A percentile compares a stretch with the other conserved stretches of the same genome.
Conservation (phyloP, 768 basidiomycete genomes). For the Russula compacta region DNA sequence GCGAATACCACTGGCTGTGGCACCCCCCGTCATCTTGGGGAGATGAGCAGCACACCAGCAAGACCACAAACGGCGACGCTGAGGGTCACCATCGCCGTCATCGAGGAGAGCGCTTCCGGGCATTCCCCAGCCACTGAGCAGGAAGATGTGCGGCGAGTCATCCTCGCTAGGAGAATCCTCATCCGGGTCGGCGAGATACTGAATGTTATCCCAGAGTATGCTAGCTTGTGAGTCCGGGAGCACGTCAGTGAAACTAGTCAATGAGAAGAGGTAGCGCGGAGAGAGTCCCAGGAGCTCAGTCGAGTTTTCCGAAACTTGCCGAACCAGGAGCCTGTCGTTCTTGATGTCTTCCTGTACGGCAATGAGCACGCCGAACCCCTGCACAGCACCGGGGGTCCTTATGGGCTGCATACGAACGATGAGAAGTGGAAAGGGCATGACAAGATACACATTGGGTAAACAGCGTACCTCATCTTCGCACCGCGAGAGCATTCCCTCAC, state of each 20-base stretch:
- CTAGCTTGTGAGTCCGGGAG: slow-evolving; percentile 58
- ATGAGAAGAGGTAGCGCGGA: slow-evolving; percentile 57
- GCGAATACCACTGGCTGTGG: slow-evolving; percentile 4
- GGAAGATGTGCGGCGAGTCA: slow-evolving; percentile 56
- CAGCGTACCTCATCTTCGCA: slow-evolving; percentile 64
- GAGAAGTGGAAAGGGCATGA: neutral
- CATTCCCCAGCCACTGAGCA: slow-evolving; percentile 61
- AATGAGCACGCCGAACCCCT: slow-evolving; percentile 76
- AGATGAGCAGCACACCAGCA: slow-evolving; percentile 66
- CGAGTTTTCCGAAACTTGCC: slow-evolving; percentile 80
- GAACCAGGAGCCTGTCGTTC: slow-evolving; percentile 44
- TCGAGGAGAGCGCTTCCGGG: slow-evolving; percentile 41
- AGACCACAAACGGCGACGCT: slow-evolving; percentile 43
- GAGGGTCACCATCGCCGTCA: slow-evolving; percentile 23
- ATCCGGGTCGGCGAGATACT: slow-evolving; percentile 50
- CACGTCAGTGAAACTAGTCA: slow-evolving; percentile 64
- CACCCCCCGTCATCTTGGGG: slow-evolving; percentile 25
- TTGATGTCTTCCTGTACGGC: slow-evolving; percentile 55
- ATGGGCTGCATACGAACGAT: slow-evolving; percentile 47
- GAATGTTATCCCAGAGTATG: slow-evolving; percentile 64
- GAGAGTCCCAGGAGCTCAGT: slow-evolving; percentile 66
- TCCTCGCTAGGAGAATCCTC: slow-evolving; percentile 31
- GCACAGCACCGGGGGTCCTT: slow-evolving; percentile 70
- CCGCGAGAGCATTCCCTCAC: slow-evolving; percentile 52
- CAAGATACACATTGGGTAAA: neutral